Conservation (phyloP, 495 filamentous ascomycete species). For the Cudoniella acicularis region DNA sequence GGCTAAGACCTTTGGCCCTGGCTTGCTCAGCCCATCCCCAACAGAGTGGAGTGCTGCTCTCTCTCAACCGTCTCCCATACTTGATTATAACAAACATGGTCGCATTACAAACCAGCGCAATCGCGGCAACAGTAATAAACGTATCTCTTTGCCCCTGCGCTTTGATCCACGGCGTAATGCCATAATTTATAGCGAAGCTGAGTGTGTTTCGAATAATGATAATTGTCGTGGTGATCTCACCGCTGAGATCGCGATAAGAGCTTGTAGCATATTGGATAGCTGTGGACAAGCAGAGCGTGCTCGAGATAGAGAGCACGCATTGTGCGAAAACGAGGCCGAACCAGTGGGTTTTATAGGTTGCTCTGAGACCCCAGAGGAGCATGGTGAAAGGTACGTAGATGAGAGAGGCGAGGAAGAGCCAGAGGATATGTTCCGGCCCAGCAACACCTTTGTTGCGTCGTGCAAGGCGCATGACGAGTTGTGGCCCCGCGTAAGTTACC, state of each 20-base stretch:
- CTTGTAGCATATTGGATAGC: conserved; percentile 14
- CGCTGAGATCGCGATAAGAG: conserved; percentile 39
- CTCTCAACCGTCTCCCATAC: conserved; percentile 21
- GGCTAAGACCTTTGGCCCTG: conserved; percentile 2
- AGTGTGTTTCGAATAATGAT: conserved; percentile 44
- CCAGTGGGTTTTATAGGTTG: conserved; percentile 35
- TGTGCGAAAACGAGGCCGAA: conserved; percentile 57
- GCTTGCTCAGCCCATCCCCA: conserved; percentile 8
- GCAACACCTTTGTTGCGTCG: conserved; percentile 55
- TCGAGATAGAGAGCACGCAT: conserved; percentile 53
- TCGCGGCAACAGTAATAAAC: conserved; percentile 29
- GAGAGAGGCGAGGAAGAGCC: conserved; percentile 53
- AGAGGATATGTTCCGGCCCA: conserved; percentile 61
- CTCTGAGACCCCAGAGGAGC: conserved; percentile 64
- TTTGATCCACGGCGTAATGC: conserved; percentile 33
- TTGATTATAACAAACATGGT: conserved; percentile 25
- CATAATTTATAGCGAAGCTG: conserved; percentile 34
- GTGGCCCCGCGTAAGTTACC: conserved; percentile 51
- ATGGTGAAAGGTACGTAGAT: conserved; percentile 52
- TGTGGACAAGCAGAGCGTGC: conserved; percentile 45
- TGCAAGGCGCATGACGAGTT: conserved; percentile 8
- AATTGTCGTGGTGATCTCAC: conserved; percentile 42
- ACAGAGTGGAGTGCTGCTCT: conserved; percentile 2
- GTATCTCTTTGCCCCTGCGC: conserved; percentile 31
- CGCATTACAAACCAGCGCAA: conserved; percentile 20